Percentiles rank a stretch among this genome's conserved stretches.
Evolutionary conservation across 1,284 basidiomycete species (phyloP).

Genomic region (Xerocomus nothofagi): DNA sequence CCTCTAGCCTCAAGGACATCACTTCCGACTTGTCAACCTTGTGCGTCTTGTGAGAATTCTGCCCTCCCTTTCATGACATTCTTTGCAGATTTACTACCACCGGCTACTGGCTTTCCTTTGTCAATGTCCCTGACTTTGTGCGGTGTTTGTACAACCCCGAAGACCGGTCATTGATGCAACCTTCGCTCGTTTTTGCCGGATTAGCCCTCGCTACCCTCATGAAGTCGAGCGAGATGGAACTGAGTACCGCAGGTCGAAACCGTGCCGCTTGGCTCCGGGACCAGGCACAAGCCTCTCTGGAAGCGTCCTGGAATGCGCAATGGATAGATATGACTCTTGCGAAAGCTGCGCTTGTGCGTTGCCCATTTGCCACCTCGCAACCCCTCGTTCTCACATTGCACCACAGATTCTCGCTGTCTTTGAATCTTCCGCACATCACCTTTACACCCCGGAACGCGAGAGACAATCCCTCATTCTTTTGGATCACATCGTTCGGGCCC

Average conservation of each 20-base stretch:
- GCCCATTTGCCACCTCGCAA: neutral
- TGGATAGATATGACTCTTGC: conserved; percentile 64
- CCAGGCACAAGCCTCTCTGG: conserved; percentile 53
- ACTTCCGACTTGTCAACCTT: conserved; percentile 53
- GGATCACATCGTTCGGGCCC: conserved; percentile 58
- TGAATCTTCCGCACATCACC: conserved; percentile 70
- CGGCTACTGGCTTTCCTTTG: conserved; percentile 63
- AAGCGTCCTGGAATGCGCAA: conserved; percentile 49
- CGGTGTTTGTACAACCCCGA: conserved; percentile 52
- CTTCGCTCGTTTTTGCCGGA: conserved; percentile 63
- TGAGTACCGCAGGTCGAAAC: conserved; percentile 48
- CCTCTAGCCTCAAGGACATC: conserved; percentile 50
- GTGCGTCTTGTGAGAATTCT: conserved; percentile 39
- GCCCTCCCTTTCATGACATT: conserved; percentile 8
- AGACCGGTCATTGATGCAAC: conserved; percentile 57
- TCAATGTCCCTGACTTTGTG: conserved; percentile 57
- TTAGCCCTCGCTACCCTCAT: conserved; percentile 72
- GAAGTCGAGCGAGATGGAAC: conserved; percentile 67
- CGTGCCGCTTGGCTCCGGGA: conserved; percentile 55
- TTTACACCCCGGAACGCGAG: conserved; percentile 55
- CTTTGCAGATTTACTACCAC: conserved; percentile 45
- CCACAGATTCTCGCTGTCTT: conserved; percentile 68
- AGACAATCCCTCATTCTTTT: conserved; percentile 53
- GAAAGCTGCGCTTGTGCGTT: conserved; percentile 70
- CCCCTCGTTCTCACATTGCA: conserved; percentile 2